Conservation (phyloP, 176 grass and related monocot genomes). For the Ampelocalamus luodianensis region DNA sequence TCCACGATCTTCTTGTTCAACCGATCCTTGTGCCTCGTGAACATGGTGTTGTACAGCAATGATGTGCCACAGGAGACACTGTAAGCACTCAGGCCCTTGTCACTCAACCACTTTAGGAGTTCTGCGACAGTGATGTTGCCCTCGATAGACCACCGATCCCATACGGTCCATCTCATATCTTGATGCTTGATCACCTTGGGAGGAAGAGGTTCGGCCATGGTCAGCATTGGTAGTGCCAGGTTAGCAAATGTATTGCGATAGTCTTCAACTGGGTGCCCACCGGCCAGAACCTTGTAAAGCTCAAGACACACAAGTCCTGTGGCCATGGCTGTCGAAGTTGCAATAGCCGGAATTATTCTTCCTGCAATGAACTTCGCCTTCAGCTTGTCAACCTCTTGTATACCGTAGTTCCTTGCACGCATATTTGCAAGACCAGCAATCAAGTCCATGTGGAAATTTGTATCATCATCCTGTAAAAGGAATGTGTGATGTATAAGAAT, state of each 20-base stretch:
- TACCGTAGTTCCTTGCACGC: constrained; percentile 83
- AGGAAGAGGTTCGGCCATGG: constrained; percentile 63
- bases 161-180: constrained; percentile 69
- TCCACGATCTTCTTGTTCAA: constrained; percentile 69
- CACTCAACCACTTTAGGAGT: constrained; percentile 64
- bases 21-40: constrained; percentile 65
- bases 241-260: constrained; percentile 83
- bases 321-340: constrained; percentile 85
- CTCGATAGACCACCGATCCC: constrained; percentile 76
- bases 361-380: constrained; percentile 84
- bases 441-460: constrained; percentile 83
- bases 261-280: constrained; percentile 61
- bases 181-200: constrained; percentile 65
- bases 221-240: constrained; percentile 71
- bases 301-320: constrained; percentile 80
- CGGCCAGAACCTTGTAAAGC: constrained; percentile 84
- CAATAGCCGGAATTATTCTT: constrained; percentile 75
- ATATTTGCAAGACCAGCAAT: constrained; percentile 83
- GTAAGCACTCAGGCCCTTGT: constrained; percentile 75
- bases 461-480: constrained; percentile 76
- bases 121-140: constrained; percentile 69
- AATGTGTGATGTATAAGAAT: constrained; percentile 9
- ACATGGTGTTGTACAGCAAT: constrained; percentile 79
- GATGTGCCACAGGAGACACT: constrained; percentile 70
- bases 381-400: constrained; percentile 73